A percentile compares a stretch with the other conserved stretches of the same genome.
Evolutionary conservation across 148 eudicot species (phyloP).

Genomic region (Chenopodium formosanum): DNA sequence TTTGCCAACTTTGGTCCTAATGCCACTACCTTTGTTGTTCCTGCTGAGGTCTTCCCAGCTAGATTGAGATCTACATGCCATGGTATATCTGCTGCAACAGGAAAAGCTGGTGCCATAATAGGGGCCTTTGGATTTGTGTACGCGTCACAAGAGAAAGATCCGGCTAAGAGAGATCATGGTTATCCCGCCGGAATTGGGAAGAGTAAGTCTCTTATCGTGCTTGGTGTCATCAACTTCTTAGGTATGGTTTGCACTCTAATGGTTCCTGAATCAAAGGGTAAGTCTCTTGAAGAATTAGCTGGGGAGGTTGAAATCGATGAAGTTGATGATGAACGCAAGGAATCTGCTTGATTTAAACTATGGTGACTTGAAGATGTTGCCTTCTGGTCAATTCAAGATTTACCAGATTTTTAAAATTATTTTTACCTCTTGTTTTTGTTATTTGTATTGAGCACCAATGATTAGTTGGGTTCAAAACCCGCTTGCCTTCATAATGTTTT

Average conservation of each 20-base stretch:
- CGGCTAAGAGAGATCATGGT: slow-evolving; percentile 40
- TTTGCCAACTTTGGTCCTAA: slow-evolving; percentile 86
- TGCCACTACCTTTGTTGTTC: slow-evolving; percentile 74
- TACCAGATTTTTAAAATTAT: no score
- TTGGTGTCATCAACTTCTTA: slow-evolving; percentile 47
- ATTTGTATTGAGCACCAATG: neutral
- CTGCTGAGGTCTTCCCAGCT: slow-evolving; percentile 81
- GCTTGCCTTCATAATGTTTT: neutral
- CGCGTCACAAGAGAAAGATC: slow-evolving; percentile 42
- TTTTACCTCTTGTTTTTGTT: neutral
- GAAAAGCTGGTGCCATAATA: slow-evolving; percentile 72
- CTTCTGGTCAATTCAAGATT: no score
- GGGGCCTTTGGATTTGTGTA: slow-evolving; percentile 78
- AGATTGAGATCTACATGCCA: slow-evolving; percentile 86
- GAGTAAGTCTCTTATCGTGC: slow-evolving; percentile 48
- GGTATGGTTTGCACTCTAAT: slow-evolving; percentile 64
- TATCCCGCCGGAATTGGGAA: slow-evolving; percentile 69
- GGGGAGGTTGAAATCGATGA: slow-evolving; percentile 36
- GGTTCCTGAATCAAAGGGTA: slow-evolving; percentile 75
- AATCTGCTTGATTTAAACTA: no score
- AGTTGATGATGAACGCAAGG: slow-evolving; percentile 16
- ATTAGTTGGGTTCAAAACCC: neutral
- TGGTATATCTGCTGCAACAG: slow-evolving; percentile 79
- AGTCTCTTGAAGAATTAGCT: slow-evolving; percentile 67
- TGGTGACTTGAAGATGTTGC: no score